Percentiles rank a stretch among this genome's conserved stretches.
Evolutionary conservation across 129 eudicot genomes (phyloP).

Genomic region (Chrysanthemum lavandulifolium): DNA sequence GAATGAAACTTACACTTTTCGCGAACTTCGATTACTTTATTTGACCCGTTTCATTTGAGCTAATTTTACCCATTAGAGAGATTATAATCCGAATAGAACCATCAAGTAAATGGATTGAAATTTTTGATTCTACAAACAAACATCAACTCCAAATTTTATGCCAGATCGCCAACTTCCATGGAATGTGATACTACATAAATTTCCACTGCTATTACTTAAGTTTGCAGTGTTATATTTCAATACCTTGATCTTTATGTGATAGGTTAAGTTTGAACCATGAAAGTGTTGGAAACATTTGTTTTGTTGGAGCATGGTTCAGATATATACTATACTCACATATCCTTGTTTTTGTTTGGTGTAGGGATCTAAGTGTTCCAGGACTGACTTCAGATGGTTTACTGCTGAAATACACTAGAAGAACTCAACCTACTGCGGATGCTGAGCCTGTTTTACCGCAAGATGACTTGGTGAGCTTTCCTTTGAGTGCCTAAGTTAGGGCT

Average conservation of each 20-base stretch:
- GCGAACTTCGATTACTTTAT: background rate
- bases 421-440: conserved; percentile 69
- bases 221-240: background rate
- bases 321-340: background rate
- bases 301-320: background rate
- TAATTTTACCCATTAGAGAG: background rate
- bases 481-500: conserved; percentile 3
- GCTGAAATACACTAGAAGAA: conserved; percentile 87
- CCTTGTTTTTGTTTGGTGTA: conserved; percentile 26
- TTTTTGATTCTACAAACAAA: background rate
- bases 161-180: background rate
- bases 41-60: background rate
- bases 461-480: conserved; percentile 25
- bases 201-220: background rate
- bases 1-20: background rate
- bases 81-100: background rate
- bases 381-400: conserved; percentile 93
- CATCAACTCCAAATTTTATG: background rate
- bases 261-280: background rate
- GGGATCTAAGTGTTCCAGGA: conserved; percentile 96
- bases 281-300: background rate
- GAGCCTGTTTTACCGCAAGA: conserved; percentile 90
- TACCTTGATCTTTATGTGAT: background rate
- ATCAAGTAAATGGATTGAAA: too few species aligned
- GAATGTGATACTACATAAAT: background rate